Conservation (phyloP, 805 yeast species). For the Metschnikowia bowlesiae region DNA sequence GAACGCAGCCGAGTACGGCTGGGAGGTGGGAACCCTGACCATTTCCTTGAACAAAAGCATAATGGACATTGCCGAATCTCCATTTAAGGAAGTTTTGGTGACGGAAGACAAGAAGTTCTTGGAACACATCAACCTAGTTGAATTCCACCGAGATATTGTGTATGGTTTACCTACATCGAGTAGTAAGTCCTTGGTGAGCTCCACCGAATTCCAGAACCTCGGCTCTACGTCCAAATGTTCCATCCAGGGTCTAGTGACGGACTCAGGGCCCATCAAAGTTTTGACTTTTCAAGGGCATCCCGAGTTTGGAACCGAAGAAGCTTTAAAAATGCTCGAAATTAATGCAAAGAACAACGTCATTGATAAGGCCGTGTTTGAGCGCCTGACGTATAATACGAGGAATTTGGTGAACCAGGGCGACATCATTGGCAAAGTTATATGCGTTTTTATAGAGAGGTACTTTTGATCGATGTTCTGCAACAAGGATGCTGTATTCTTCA, state of each 20-base stretch:
- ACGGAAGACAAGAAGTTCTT: slow-evolving; percentile 54
- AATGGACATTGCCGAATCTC: slow-evolving; percentile 23
- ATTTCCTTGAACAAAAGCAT: slow-evolving; percentile 43
- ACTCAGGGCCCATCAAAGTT: slow-evolving; percentile 41
- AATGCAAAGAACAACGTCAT: slow-evolving; percentile 18
- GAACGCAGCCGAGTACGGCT: slow-evolving; percentile 49
- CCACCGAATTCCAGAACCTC: slow-evolving; percentile 32
- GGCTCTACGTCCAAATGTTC: slow-evolving; percentile 54
- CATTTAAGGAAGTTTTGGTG: slow-evolving; percentile 25
- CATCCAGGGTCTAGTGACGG: slow-evolving; percentile 60
- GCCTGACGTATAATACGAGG: slow-evolving; percentile 26
- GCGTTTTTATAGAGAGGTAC: slow-evolving; percentile 24
- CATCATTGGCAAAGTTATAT: slow-evolving; percentile 32
- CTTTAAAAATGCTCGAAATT: slow-evolving; percentile 22
- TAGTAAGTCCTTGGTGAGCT: slow-evolving; percentile 8
- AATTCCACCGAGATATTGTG: slow-evolving; percentile 39
- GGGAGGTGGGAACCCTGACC: slow-evolving; percentile 66
- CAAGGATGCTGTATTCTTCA: not conserved
- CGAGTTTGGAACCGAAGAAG: slow-evolving; percentile 51
- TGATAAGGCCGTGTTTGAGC: slow-evolving; percentile 24
- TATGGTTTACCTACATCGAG: slow-evolving; percentile 36
- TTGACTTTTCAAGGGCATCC: slow-evolving; percentile 90
- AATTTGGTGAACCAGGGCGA: slow-evolving; percentile 38
- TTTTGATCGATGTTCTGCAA: slow-evolving; percentile 1
- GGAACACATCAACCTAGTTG: slow-evolving; percentile 32